Evolutionary conservation across 2,329 filamentous ascomycete species (phyloP).

Genomic region (Blastomyces silverae): DNA sequence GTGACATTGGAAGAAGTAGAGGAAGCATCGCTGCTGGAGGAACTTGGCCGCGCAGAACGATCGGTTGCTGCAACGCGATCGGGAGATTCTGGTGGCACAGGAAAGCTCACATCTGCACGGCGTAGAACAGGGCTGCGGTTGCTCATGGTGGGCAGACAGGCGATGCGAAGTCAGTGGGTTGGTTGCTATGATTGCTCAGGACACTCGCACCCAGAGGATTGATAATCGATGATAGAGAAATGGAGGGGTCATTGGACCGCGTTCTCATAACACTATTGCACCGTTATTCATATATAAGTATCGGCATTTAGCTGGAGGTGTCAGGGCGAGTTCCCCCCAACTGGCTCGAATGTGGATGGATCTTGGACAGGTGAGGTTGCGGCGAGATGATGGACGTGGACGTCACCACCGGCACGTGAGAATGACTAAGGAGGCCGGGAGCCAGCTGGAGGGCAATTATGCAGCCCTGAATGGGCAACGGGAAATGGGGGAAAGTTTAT

Average conservation of each 20-base stretch:
- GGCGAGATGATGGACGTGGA: neutral
- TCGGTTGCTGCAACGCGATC: conserved; percentile 20
- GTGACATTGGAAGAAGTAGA: conserved; percentile 41
- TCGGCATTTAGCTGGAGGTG: neutral
- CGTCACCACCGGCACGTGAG: conserved; percentile 3
- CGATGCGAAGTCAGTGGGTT: neutral
- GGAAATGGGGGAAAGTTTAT: neutral
- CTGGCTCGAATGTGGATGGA: neutral
- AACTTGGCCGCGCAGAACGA: conserved; percentile 35
- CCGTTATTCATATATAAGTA: neutral
- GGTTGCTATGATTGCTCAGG: conserved; percentile 2
- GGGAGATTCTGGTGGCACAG: conserved; percentile 21
- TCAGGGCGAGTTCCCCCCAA: neutral
- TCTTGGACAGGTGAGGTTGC: neutral
- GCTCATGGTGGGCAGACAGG: conserved; percentile 10
- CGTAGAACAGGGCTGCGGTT: conserved; percentile 17
- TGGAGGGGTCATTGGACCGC: conserved; percentile 10
- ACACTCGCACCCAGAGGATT: conserved; percentile 8
- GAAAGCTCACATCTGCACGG: conserved; percentile 22
- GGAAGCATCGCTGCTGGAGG: conserved; percentile 45
- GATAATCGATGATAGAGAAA: neutral
- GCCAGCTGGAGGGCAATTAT: neutral
- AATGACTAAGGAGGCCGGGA: neutral
- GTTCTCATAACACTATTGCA: neutral
- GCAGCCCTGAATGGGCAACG: neutral